Percentiles rank a stretch among this genome's conserved stretches.
phyloP scores from a whole-genome alignment of 2,329 filamentous ascomycete species.

The Teratosphaeria epicoccoides region DNA sequence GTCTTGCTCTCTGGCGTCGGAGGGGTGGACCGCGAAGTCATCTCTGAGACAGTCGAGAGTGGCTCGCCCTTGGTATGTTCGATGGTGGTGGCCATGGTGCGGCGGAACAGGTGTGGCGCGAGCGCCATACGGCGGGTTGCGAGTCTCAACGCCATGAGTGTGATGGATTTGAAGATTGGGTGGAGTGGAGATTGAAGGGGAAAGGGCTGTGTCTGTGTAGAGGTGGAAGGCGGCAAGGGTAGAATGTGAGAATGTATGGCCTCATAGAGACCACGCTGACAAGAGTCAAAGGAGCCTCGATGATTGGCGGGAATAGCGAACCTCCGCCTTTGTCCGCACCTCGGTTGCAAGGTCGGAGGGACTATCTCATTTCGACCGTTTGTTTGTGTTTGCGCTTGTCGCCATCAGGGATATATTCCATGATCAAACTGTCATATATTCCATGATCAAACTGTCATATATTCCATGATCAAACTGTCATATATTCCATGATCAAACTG shows the following conservation, averaged over 20 bases:
- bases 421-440: no score
- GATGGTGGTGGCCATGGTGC: constrained; percentile 27
- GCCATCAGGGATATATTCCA: no score
- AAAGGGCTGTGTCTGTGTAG: neutral
- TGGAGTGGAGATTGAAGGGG: constrained; percentile 1
- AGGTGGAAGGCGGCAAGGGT: constrained; percentile 1
- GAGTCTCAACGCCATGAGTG: constrained; percentile 27
- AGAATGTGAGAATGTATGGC: neutral
- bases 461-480: no score
- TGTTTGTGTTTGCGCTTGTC: no score
- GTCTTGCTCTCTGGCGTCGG: constrained; percentile 42
- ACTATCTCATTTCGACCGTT: neutral
- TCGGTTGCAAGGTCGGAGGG: neutral
- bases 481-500: no score
- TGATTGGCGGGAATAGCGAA: neutral
- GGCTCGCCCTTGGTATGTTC: constrained; percentile 25
- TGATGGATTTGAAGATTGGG: constrained; percentile 4
- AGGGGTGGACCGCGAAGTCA: constrained; percentile 1
- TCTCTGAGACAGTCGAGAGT: constrained; percentile 19
- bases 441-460: no score
- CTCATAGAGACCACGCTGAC: neutral
- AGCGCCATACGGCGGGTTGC: constrained; percentile 27
- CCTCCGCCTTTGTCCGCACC: neutral
- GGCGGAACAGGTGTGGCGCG: constrained; percentile 12
- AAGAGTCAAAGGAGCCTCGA: neutral